These are phyloP conservation scores for Margaritispora aquatica DNA, from an alignment of 495 filamentous ascomycete genomes.

Conservation along the genomic window DNA sequence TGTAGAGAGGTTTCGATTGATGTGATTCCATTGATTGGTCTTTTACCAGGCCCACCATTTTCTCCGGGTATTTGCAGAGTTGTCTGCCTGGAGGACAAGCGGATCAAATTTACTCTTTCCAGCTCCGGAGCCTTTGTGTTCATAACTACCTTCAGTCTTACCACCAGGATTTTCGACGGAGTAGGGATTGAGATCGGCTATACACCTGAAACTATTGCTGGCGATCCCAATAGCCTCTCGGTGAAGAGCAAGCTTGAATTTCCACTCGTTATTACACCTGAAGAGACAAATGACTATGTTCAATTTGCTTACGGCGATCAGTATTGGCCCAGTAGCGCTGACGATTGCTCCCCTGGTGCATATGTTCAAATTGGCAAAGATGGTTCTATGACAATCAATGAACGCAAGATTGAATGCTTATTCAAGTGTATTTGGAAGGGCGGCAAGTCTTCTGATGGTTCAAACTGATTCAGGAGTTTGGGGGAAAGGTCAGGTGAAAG, in stretches of 20 bases:
- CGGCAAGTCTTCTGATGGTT: neutral
- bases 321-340: neutral
- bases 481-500: no score
- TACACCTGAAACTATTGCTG: neutral
- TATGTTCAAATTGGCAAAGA: neutral
- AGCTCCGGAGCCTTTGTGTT: neutral
- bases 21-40: neutral
- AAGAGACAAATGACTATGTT: neutral
- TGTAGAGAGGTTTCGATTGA: neutral
- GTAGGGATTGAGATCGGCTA: neutral
- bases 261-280: neutral
- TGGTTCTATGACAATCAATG: neutral
- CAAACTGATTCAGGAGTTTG: no score
- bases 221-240: neutral
- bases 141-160: neutral
- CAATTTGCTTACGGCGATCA: neutral
- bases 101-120: neutral
- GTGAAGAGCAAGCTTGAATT: neutral
- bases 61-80: neutral
- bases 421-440: neutral
- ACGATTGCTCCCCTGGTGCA: neutral
- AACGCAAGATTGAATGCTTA: neutral
- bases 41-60: neutral
- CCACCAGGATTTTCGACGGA: neutral
- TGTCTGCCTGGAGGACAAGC: neutral